Evolutionary conservation across 331 rosid species (phyloP).

Genomic region (Quercus lobata): DNA sequence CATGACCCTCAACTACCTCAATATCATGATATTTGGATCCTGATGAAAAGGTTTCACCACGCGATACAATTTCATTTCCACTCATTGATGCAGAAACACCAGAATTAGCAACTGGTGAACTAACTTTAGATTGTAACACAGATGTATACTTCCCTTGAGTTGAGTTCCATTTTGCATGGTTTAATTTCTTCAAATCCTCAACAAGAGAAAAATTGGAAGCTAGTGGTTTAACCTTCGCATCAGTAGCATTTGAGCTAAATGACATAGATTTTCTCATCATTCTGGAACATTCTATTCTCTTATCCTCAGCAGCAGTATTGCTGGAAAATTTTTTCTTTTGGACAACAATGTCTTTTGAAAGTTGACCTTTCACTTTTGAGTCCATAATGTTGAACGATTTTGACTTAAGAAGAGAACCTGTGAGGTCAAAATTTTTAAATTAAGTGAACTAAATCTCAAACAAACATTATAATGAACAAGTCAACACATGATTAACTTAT

Average conservation of each 20-base stretch:
- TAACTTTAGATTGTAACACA: slow-evolving; percentile 1
- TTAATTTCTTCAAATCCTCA: background rate
- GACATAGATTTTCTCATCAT: slow-evolving; percentile 9
- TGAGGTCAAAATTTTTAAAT: background rate
- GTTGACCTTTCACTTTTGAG: slow-evolving; percentile 10
- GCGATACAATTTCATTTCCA: slow-evolving; percentile 5
- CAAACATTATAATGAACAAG: slow-evolving; percentile 2
- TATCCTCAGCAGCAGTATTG: background rate
- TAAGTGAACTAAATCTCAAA: background rate
- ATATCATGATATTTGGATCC: slow-evolving; percentile 1
- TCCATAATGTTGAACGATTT: slow-evolving; percentile 8
- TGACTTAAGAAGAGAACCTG: slow-evolving; percentile 14
- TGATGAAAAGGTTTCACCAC: slow-evolving; percentile 2
- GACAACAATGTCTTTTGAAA: background rate
- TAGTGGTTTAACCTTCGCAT: slow-evolving; percentile 12
- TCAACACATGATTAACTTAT: background rate
- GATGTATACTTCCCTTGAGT: slow-evolving; percentile 1
- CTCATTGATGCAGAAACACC: background rate
- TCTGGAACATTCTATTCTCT: background rate
- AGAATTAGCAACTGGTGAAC: slow-evolving; percentile 11
- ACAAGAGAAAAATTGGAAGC: background rate
- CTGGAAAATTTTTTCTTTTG: background rate
- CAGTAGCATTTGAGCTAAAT: background rate
- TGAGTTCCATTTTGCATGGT: background rate
- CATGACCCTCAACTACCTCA: slow-evolving; percentile 8